Percentiles rank a stretch among this genome's conserved stretches.
Evolutionary conservation across 2,329 filamentous ascomycete genomes (phyloP).

Genomic region (Penicillium sumatraense): DNA sequence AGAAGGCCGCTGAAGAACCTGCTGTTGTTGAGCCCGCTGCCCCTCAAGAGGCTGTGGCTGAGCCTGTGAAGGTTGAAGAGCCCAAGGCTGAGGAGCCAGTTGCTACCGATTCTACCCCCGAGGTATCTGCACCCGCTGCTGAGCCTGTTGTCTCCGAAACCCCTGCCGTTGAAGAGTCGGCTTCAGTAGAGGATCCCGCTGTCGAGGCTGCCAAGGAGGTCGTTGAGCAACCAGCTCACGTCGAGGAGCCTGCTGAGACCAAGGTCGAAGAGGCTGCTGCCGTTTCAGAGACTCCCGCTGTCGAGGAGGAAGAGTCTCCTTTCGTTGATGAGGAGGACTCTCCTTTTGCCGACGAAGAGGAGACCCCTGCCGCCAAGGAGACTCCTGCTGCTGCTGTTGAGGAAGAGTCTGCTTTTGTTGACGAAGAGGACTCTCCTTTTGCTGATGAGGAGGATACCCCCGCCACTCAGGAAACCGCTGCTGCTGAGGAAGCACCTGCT

Average conservation of each 20-base stretch:
- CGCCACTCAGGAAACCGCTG: not conserved
- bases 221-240: no score
- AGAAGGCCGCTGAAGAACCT: constrained; percentile 8
- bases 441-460: constrained; percentile 7
- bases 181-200: no score
- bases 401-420: not conserved
- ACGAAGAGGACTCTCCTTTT: constrained; percentile 1
- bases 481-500: not conserved
- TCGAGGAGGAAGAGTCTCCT: not conserved
- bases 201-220: no score
- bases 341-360: no score
- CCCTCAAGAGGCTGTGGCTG: not conserved
- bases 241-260: constrained; percentile 5
- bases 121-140: constrained; percentile 7
- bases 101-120: not conserved
- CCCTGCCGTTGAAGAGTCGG: constrained; percentile 1
- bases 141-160: constrained; percentile 8
- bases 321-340: not conserved
- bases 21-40: constrained; percentile 10
- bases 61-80: constrained; percentile 4
- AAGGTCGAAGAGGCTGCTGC: not conserved
- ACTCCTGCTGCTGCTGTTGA: not conserved
- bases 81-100: constrained; percentile 6
- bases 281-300: constrained; percentile 5
- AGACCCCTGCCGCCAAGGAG: constrained; percentile 1